Evolutionary conservation across 2,329 filamentous ascomycete species (phyloP), one percentile per base, ranked within the genome.

Genomic region (Penicillium sp.): DNA sequence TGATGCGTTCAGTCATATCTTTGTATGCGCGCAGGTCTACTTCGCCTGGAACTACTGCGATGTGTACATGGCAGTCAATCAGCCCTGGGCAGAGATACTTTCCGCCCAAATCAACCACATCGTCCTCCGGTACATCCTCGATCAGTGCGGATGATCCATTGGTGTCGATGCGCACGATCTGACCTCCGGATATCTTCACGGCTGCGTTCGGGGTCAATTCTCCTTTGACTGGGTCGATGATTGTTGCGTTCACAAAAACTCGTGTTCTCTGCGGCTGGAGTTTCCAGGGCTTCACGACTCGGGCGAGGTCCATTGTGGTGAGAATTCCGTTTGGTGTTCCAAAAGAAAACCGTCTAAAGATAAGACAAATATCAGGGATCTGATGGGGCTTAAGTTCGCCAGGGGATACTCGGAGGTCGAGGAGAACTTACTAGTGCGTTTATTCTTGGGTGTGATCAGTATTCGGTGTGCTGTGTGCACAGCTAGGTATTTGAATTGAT

Each of bases 51-150:
- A 75, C 74, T 0, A 76, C 72, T n/a, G 68, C 67, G 30, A 81
- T 60, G 53, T 81, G 79, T 7, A 81, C 76, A 62, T 81, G 79
- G 51, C 73, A 76, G 54, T 83, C 80, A 33, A 81, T 80, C 12
- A 83, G 68, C 4, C 80, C 80, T 0, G 80, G 80, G 34, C 73
- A 73, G 2, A 83, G 60, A 56, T 74, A 82, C 44, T 73, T 75
- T 8, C 77, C 75, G 6, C 65, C 58, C 1, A 78, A 61, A 46
- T 82, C 74, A 39, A 80, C 55, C 0, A 58, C 26, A 7, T 36
- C 27, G 4, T 50, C 48, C 17, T 39, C 33, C 2, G 42, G 7
- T 3, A 49, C 12, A 3, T 34, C 34, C 13, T 49, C 36, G 15
- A 12, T 45, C 2, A 33, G 5, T 24, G 30, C 23, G 15, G 30